Percentiles rank a stretch among this genome's conserved stretches.
Conservation (phyloP, 345 rosid species). For the Eucalyptus microcorys region DNA sequence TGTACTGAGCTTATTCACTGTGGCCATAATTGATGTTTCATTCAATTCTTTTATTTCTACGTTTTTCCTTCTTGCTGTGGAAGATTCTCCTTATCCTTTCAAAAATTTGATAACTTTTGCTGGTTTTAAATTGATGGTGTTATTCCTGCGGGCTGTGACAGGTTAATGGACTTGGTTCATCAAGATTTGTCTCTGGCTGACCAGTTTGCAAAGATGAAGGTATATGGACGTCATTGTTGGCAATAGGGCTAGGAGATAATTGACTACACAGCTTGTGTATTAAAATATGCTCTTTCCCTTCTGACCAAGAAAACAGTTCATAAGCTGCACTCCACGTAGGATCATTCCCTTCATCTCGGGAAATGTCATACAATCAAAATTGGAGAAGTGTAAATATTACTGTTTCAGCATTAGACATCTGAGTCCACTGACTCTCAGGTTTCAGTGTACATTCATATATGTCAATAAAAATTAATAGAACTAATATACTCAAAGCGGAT, state of each 20-base stretch:
- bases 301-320: neutral
- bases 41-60: neutral
- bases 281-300: neutral
- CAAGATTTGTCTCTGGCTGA: slow-evolving; percentile 84
- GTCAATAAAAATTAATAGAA: neutral
- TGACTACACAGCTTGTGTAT: neutral
- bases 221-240: neutral
- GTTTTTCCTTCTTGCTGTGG: neutral
- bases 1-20: too few species aligned
- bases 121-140: neutral
- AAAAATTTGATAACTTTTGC: neutral
- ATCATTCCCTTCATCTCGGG: neutral
- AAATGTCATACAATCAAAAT: neutral
- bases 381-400: neutral
- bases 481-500: neutral
- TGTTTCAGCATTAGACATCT: neutral
- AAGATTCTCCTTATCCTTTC: neutral
- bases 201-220: slow-evolving; percentile 88
- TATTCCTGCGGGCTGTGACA: slow-evolving; percentile 2
- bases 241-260: neutral
- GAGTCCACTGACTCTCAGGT: neutral
- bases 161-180: slow-evolving; percentile 88
- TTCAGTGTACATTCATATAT: neutral
- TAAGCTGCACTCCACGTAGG: neutral
- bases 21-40: too few species aligned